Conservation (phyloP, 768 basidiomycete species). For the Phaeotremella skinneri region DNA sequence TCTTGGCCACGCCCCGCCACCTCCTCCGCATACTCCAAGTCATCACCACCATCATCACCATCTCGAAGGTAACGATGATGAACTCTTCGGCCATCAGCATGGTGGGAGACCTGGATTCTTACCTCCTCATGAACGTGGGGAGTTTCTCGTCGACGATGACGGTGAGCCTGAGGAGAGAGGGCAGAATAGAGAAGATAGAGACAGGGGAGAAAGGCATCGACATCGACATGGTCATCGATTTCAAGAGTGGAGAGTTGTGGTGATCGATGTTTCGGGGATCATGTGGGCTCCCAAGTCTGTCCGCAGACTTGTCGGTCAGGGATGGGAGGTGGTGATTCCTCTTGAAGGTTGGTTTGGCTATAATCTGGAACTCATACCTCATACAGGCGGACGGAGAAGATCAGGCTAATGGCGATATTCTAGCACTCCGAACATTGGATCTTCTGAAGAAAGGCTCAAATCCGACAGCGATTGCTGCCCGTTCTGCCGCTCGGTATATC, state of each 20-base stretch:
- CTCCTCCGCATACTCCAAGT: no score
- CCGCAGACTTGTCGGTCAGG: conserved; percentile 75
- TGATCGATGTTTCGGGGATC: conserved; percentile 45
- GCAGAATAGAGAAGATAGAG: not conserved
- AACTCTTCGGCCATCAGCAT: not conserved
- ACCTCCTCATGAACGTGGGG: not conserved
- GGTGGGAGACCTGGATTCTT: not conserved
- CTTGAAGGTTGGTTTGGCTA: conserved; percentile 68
- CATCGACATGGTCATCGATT: not conserved
- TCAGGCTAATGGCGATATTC: conserved; percentile 7
- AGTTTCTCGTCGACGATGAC: not conserved
- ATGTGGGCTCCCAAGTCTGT: conserved; percentile 54
- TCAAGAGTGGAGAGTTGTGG: conserved; percentile 39
- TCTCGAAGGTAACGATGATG: no score
- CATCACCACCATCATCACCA: not conserved
- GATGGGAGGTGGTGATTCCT: conserved; percentile 76
- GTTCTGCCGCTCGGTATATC: conserved; percentile 80
- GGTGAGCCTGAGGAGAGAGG: not conserved
- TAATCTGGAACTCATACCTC: not conserved
- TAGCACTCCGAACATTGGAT: conserved; percentile 87
- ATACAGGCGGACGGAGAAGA: not conserved
- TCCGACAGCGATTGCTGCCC: conserved; percentile 73
- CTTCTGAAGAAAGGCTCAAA: conserved; percentile 86
- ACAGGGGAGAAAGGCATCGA: not conserved
- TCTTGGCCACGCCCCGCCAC: not conserved